These are phyloP conservation scores for Peterozyma xylosa DNA, from an alignment of 805 yeast genomes.

Conservation along the genomic window DNA sequence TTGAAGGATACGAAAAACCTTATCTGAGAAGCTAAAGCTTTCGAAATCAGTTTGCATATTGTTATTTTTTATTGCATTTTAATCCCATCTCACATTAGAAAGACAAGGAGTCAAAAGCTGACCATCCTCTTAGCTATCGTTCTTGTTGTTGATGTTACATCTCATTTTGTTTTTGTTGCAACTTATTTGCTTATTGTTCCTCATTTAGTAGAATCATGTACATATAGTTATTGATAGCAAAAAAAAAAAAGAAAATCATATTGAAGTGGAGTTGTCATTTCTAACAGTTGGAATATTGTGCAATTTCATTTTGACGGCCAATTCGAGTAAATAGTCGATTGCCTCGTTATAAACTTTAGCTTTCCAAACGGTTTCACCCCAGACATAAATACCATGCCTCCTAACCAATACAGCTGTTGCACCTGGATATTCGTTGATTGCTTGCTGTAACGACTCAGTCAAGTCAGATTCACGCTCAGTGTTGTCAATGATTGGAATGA, in stretches of 20 bases:
- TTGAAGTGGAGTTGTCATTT: constrained; percentile 6
- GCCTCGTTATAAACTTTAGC: constrained; percentile 93
- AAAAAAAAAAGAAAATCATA: background rate
- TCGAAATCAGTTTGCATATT: background rate
- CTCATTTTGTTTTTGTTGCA: no score
- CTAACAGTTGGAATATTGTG: constrained; percentile 51
- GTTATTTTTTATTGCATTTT: background rate
- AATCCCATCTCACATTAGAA: background rate
- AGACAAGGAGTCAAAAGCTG: no score
- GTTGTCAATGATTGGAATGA: constrained; percentile 87
- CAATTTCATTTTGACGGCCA: constrained; percentile 77
- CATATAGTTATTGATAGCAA: no score
- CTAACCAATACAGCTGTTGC: constrained; percentile 84
- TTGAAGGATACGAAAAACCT: constrained; percentile 24
- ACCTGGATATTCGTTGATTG: constrained; percentile 64
- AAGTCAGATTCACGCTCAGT: constrained; percentile 84
- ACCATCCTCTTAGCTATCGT: no score
- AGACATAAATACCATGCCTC: constrained; percentile 92
- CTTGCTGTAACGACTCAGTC: constrained; percentile 53
- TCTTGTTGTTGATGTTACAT: no score
- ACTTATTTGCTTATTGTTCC: no score
- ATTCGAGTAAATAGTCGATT: constrained; percentile 77
- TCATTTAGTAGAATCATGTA: no score
- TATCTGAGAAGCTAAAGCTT: background rate
- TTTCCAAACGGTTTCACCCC: constrained; percentile 91